A percentile compares a stretch with the other conserved stretches of the same genome.
Evolutionary conservation across 768 basidiomycete species (phyloP).

Genomic region (Mycena alexandri): DNA sequence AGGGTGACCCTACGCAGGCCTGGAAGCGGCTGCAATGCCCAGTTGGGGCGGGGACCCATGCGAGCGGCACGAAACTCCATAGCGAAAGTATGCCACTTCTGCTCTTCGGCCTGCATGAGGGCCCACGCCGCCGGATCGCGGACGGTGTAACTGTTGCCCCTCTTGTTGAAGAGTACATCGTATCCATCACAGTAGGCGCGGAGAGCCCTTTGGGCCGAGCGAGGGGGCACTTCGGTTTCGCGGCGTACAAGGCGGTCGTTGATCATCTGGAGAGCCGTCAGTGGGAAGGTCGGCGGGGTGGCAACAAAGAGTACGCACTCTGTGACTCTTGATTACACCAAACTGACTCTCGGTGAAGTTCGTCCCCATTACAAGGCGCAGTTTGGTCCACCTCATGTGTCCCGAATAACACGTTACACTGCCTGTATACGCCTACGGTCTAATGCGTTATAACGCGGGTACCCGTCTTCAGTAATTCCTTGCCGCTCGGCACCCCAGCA

Average conservation of each 20-base stretch:
- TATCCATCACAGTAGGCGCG: background rate
- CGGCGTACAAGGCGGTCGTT: too few relatives aligned
- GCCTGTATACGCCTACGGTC: too few relatives aligned
- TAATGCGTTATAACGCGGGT: too few relatives aligned
- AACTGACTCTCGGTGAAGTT: background rate
- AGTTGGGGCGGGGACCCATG: constrained; percentile 2
- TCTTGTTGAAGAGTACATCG: constrained; percentile 8
- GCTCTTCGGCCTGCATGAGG: constrained; percentile 14
- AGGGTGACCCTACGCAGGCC: too few relatives aligned
- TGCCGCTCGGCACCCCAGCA: too few relatives aligned
- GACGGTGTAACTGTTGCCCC: background rate
- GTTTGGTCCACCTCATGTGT: too few relatives aligned
- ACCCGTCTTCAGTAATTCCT: too few relatives aligned
- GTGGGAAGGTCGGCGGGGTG: too few relatives aligned
- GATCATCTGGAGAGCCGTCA: constrained; percentile 2
- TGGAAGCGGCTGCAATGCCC: constrained; percentile 24
- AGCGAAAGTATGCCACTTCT: constrained; percentile 15
- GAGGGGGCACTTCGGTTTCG: constrained; percentile 16
- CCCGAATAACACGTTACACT: too few relatives aligned
- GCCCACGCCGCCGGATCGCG: background rate
- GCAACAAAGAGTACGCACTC: constrained; percentile 10
- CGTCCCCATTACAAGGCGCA: constrained; percentile 7
- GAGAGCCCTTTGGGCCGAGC: background rate
- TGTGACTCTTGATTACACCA: background rate
- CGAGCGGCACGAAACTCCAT: constrained; percentile 3